A percentile compares a stretch with the other conserved stretches of the same genome.
Evolutionary conservation across 192 early-diverging fungal species (phyloP).

Genomic region (Rhizophagus sp.): DNA sequence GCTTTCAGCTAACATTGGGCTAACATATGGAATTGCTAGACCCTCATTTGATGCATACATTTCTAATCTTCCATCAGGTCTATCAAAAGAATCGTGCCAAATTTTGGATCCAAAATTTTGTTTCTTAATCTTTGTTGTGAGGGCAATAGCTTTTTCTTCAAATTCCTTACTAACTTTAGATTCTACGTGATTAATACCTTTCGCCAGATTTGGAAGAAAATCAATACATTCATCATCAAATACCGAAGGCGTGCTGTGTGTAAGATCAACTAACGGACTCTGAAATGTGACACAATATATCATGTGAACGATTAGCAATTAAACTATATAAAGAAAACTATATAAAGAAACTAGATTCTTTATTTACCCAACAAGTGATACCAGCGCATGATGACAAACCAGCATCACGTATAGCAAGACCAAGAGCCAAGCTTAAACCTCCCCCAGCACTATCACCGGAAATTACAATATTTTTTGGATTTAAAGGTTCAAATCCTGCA

Average conservation of each 20-base stretch:
- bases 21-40: slow-evolving; percentile 38
- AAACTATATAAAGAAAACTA: neutral
- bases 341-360: neutral
- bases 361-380: slow-evolving; percentile 35
- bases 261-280: slow-evolving; percentile 43
- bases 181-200: slow-evolving; percentile 28
- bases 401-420: no score
- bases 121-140: slow-evolving; percentile 20
- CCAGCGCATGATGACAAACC: no score
- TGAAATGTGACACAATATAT: no score
- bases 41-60: no score
- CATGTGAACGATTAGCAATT: neutral
- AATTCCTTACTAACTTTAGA: slow-evolving; percentile 27
- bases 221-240: slow-evolving; percentile 33
- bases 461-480: slow-evolving; percentile 52
- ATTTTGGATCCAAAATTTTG: neutral
- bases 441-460: slow-evolving; percentile 74
- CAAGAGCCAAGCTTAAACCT: no score
- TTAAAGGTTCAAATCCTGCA: no score
- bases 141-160: slow-evolving; percentile 7
- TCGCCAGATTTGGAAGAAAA: slow-evolving; percentile 37
- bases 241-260: slow-evolving; percentile 50
- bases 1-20: no score
- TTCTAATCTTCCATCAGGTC: no score
- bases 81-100: no score